Evolutionary conservation across 2,329 filamentous ascomycete species (phyloP), one percentile per base, ranked within the genome.

Genomic region (Whalleya microplaca): DNA sequence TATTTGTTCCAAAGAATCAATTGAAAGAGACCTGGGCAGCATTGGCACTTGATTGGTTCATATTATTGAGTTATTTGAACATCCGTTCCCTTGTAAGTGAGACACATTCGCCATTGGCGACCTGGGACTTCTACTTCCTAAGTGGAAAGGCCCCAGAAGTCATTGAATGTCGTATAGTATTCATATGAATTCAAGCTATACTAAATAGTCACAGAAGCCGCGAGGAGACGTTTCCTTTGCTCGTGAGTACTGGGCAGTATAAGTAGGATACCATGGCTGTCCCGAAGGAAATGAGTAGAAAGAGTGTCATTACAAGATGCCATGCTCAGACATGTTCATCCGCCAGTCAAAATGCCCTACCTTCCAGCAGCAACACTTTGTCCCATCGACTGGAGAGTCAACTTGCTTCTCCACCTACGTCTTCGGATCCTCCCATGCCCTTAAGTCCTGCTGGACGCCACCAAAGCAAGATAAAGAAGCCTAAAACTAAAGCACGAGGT

Each of bases 341-440:
- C 7, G 12, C 3, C 6, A 42, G 21, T 14, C 37, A 27, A 37
- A n/a, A 14, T 29, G n/a, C n/a, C 10, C 21, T 40, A n/a, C 10
- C 18, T 4, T 27, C 29, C 16, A 20, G 18, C 9, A 21, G 23
- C n/a, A 51, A 18, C 40, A 27, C 6, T 12, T 20, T 18, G 16
- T 47, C 49, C 41, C 21, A 37, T 6, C 23, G 44, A 18, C 32
- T 40, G 45, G 41, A 16, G 16, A n/a, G 21, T 14, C 51, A 52
- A 27, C 49, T 56, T 18, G 53, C 27, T 19, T 53, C 56, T n/a
- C 56, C 55, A 43, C 55, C 56, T 29, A 43, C 42, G 10, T 58
- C 52, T 12, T 56, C 56, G 20, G 49, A 37, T 19, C 23, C 14
- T 21, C 5, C 18, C 16, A 27, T 50, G 40, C 50, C 46, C 14